Evolutionary conservation across 2,329 filamentous ascomycete species (phyloP), one percentile per base, ranked within the genome.

Genomic region (Talaromyces sp.): DNA sequence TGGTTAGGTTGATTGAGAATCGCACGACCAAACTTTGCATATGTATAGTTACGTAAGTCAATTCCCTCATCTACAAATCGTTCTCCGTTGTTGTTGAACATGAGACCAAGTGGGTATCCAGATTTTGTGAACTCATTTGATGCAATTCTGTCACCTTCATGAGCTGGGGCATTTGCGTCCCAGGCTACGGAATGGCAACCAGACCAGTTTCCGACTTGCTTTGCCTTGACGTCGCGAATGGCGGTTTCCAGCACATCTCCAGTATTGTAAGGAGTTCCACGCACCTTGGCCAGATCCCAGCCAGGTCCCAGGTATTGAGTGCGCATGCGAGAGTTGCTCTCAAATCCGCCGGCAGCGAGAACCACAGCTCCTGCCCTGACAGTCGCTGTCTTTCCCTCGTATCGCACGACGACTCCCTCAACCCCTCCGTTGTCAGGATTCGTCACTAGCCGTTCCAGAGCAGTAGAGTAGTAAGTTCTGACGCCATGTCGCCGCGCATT

Each of bases 61-160:
- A 85, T 69, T 0, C 88, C 88, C 70, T 90, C 88, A 69, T 90
- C 87, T 0, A 90, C 86, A 70, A 90, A 90, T 1, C 88, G 79
- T 49, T 82, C 71, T 0, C 88, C 88, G 0, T 83, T 70, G 0
- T 74, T 73, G 69, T 90, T 90, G 16, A 90, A 65, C 84, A 89
- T 90, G 13, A 90, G 68, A 0, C 88, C 88, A 0, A 90, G 78
- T 0, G 88, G 87, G 68, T 90, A 90, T 1, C 88, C 88, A 0
- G 85, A 88, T 71, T 90, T 90, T 7, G 88, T 90, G 70, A 84
- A 89, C 72, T 89, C 84, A 69, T 90, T 90, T 3, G 87, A 87
- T 2, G 85, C 75, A n/a, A 75, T 76, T 1, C 85, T 81, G 68
- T 89, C 84, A 3, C 88, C 88, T 0, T 77, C 76, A 66, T 86